Conservation (phyloP, 805 yeast genomes). For the Yamadazyma phyllophila region DNA sequence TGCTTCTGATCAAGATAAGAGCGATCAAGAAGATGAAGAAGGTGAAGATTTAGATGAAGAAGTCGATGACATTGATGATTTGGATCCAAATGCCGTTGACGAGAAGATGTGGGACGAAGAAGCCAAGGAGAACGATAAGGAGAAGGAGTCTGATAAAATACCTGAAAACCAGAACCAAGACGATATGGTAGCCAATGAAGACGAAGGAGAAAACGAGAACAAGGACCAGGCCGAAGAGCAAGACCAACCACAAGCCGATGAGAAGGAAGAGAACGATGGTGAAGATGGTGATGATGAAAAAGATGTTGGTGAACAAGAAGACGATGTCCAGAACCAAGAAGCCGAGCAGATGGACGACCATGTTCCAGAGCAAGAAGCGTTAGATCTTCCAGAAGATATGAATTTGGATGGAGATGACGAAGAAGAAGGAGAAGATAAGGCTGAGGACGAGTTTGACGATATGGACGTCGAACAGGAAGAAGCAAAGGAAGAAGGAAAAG, state of each 20-base stretch:
- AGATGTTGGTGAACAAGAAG: slow-evolving; percentile 81
- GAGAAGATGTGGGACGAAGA: slow-evolving; percentile 99
- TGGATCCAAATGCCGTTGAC: slow-evolving; percentile 92
- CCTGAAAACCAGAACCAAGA: slow-evolving; percentile 55
- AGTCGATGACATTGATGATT: slow-evolving; percentile 81
- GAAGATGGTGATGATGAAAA: slow-evolving; percentile 60
- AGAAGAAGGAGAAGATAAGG: slow-evolving; percentile 42
- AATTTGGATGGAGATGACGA: slow-evolving; percentile 81
- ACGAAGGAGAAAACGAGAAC: slow-evolving; percentile 38
- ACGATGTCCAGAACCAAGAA: slow-evolving; percentile 68
- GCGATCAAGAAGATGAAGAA: slow-evolving; percentile 50
- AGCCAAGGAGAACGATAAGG: slow-evolving; percentile 70
- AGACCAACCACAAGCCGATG: slow-evolving; percentile 31
- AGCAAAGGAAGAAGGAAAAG: slow-evolving; percentile 46
- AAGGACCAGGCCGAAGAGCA: slow-evolving; percentile 33
- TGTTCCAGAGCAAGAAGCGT: slow-evolving; percentile 80
- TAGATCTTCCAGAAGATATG: slow-evolving; percentile 91
- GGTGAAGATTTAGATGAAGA: slow-evolving; percentile 78
- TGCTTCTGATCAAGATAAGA: slow-evolving; percentile 62
- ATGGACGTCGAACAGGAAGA: slow-evolving; percentile 35
- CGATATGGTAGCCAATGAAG: slow-evolving; percentile 48
- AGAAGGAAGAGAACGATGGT: slow-evolving; percentile 43
- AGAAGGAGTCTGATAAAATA: slow-evolving; percentile 74
- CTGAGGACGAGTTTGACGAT: slow-evolving; percentile 3
- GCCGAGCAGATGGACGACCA: slow-evolving; percentile 66